Conservation (phyloP, 108 stramenopile genomes). For the Nannochloropsis oceanica region DNA sequence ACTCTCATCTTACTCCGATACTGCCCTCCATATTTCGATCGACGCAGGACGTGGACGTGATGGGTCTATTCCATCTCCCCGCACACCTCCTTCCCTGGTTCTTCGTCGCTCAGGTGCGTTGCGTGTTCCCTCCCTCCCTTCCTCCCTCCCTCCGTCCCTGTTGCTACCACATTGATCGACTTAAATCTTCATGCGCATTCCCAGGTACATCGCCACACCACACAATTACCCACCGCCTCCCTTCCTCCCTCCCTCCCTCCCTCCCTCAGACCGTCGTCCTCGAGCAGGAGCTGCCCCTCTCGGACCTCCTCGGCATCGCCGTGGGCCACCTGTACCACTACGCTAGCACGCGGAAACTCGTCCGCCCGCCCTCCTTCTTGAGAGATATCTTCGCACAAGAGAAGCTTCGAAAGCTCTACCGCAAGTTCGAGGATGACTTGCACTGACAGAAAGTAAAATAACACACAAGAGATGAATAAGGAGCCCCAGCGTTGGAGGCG, state of each 20-base stretch:
- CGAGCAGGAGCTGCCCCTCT: conserved; percentile 64
- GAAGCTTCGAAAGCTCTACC: background rate
- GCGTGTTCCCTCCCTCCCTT: background rate
- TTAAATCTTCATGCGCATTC: too few relatives aligned
- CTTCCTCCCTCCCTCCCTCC: background rate
- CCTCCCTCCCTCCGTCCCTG: background rate
- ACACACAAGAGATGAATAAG: background rate
- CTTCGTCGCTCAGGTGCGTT: background rate
- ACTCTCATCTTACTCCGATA: conserved; percentile 42
- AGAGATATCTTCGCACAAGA: background rate
- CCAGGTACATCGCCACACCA: too few relatives aligned
- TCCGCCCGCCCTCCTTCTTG: background rate
- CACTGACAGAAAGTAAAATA: background rate
- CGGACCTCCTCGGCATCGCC: conserved; percentile 79
- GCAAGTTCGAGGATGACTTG: background rate
- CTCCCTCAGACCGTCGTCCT: conserved; percentile 61
- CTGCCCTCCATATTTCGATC: conserved; percentile 77
- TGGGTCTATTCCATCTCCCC: conserved; percentile 46
- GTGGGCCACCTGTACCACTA: conserved; percentile 58
- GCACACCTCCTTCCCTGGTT: background rate
- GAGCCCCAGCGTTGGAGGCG: too few relatives aligned
- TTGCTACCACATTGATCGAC: too few relatives aligned
- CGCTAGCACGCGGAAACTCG: background rate
- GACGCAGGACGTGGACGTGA: conserved; percentile 66
- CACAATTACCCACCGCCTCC: background rate